Evolutionary conservation across 2,329 filamentous ascomycete genomes (phyloP).

Genomic region (Neonectria punicea): DNA sequence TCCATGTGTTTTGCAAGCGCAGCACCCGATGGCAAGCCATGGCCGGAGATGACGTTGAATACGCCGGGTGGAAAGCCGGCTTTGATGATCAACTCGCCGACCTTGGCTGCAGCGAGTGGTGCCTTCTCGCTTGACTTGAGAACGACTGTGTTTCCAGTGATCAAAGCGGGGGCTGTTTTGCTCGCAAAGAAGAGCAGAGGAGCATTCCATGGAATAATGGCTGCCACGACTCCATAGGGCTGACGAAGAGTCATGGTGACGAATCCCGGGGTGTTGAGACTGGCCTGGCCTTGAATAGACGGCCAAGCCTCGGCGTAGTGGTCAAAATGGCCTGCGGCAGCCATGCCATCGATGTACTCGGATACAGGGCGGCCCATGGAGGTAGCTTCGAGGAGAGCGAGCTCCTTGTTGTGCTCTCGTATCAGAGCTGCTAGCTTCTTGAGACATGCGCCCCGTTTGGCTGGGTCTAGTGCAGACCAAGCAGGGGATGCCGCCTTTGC

Average conservation of each 20-base stretch:
- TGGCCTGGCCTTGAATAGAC: slow-evolving; percentile 56
- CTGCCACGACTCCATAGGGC: slow-evolving; percentile 62
- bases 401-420: slow-evolving; percentile 51
- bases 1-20: slow-evolving; percentile 74
- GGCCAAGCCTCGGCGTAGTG: slow-evolving; percentile 55
- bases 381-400: slow-evolving; percentile 46
- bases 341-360: slow-evolving; percentile 45
- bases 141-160: slow-evolving; percentile 35
- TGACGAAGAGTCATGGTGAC: slow-evolving; percentile 59
- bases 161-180: slow-evolving; percentile 48
- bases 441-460: slow-evolving; percentile 53
- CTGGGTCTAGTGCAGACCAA: slow-evolving; percentile 55
- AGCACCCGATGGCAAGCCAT: slow-evolving; percentile 73
- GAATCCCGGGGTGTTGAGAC: slow-evolving; percentile 59
- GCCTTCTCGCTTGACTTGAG: slow-evolving; percentile 37
- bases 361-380: slow-evolving; percentile 35
- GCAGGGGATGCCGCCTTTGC: slow-evolving; percentile 59
- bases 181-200: slow-evolving; percentile 56
- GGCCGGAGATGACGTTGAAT: slow-evolving; percentile 77
- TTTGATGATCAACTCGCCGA: slow-evolving; percentile 69
- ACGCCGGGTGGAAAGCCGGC: slow-evolving; percentile 82
- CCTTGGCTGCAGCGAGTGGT: slow-evolving; percentile 30
- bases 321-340: slow-evolving; percentile 52
- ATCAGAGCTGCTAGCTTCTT: slow-evolving; percentile 59
- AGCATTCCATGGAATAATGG: slow-evolving; percentile 70